Evolutionary conservation across 2,329 filamentous ascomycete species (phyloP).

Genomic region (Fusarium pseudograminearum): DNA sequence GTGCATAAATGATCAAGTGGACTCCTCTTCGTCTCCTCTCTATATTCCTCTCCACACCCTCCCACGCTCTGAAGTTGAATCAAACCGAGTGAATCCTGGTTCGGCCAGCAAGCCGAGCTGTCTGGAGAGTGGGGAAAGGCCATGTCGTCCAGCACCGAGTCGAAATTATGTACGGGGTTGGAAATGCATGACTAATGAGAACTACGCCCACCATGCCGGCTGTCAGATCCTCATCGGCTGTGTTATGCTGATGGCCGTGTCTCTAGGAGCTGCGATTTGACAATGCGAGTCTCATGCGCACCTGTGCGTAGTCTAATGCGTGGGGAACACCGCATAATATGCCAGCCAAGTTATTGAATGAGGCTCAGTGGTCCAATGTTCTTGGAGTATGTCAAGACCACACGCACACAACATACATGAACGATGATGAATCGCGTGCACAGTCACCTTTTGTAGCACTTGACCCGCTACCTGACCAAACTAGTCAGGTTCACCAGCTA

Average conservation of each 20-base stretch:
- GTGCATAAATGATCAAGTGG: slow-evolving; percentile 24
- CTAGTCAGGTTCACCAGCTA: not conserved
- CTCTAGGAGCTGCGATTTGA: slow-evolving; percentile 14
- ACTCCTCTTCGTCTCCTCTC: not conserved
- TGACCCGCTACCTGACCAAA: slow-evolving; percentile 10
- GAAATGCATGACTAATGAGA: slow-evolving; percentile 41
- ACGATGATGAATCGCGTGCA: slow-evolving; percentile 31
- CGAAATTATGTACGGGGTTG: slow-evolving; percentile 33
- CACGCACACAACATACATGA: slow-evolving; percentile 19
- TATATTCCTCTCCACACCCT: slow-evolving; percentile 30
- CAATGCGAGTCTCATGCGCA: slow-evolving; percentile 30
- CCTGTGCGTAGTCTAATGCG: slow-evolving; percentile 11
- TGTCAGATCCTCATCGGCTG: slow-evolving; percentile 2
- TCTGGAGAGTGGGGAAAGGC: slow-evolving; percentile 15
- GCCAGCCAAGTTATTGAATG: slow-evolving; percentile 3
- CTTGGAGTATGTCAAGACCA: slow-evolving; percentile 9
- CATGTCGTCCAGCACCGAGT: slow-evolving; percentile 12
- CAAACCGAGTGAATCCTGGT: slow-evolving; percentile 4
- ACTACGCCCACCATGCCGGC: slow-evolving; percentile 4
- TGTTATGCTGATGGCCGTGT: slow-evolving; percentile 7
- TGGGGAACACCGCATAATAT: slow-evolving; percentile 20
- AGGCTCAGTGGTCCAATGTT: slow-evolving; percentile 16
- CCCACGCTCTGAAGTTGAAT: slow-evolving; percentile 7
- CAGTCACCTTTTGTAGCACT: slow-evolving; percentile 28
- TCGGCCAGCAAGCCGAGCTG: slow-evolving; percentile 16